phyloP scores from a whole-genome alignment of 129 eudicot species.

The Artemisia tridentata region DNA sequence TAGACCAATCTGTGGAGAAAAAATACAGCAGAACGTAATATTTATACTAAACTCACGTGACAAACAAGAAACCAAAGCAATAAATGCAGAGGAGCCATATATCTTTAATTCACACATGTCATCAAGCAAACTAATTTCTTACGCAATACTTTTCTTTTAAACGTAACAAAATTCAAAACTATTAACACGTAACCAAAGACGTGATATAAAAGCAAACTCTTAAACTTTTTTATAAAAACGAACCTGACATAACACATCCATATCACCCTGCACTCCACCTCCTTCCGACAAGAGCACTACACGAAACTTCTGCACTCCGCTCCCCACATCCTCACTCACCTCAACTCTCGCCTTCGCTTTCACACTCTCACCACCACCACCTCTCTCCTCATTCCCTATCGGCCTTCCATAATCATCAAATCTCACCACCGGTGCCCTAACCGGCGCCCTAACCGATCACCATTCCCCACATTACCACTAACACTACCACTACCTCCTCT shows the following conservation, averaged over 20 bases:
- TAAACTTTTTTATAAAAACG: constrained; percentile 11
- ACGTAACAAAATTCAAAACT: too few species aligned
- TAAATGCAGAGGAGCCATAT: not conserved
- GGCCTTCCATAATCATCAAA: constrained; percentile 98
- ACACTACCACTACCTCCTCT: constrained; percentile 28
- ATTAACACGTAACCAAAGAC: not conserved
- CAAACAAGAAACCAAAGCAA: constrained; percentile 1
- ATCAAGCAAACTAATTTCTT: not conserved
- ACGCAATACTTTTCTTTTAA: too few species aligned
- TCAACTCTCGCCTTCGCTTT: constrained; percentile 51
- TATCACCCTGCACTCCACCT: constrained; percentile 53
- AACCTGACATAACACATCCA: constrained; percentile 94
- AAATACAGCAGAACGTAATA: not conserved
- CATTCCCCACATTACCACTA: constrained; percentile 27
- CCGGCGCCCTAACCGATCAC: too few species aligned
- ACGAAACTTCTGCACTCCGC: constrained; percentile 71
- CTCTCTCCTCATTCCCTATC: constrained; percentile 35
- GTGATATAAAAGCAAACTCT: not conserved
- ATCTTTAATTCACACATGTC: constrained; percentile 1
- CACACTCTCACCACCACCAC: constrained; percentile 36
- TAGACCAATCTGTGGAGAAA: constrained; percentile 66
- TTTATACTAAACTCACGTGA: constrained; percentile 15
- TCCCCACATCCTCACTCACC: constrained; percentile 44
- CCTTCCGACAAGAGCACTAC: constrained; percentile 73
- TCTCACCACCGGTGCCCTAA: constrained; percentile 31